phyloP scores from a whole-genome alignment of 805 yeast genomes.

The Wickerhamiella siamensis region DNA sequence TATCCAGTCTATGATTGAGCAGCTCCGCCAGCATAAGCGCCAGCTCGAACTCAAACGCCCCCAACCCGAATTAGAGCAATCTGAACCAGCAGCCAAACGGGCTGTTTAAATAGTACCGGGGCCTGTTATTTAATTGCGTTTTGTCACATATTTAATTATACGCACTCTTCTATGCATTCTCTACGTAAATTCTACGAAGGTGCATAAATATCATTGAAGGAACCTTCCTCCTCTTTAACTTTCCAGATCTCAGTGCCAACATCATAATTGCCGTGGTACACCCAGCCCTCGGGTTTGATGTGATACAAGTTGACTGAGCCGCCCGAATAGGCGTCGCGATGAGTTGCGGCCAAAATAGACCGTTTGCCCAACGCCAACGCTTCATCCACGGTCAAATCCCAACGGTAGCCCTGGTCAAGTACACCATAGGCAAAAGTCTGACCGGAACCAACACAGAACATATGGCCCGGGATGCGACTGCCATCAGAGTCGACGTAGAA shows the following conservation, averaged over 20 bases:
- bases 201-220: constrained; percentile 59
- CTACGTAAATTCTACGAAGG: not conserved
- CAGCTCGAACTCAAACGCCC: constrained; percentile 17
- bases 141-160: not conserved
- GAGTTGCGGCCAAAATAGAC: constrained; percentile 92
- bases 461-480: constrained; percentile 82
- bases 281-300: constrained; percentile 89
- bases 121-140: too few relatives aligned
- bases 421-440: constrained; percentile 99
- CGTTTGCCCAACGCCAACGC: constrained; percentile 90
- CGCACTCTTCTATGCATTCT: not conserved
- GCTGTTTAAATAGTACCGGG: not conserved
- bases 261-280: constrained; percentile 86
- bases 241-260: constrained; percentile 89
- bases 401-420: constrained; percentile 74
- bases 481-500: constrained; percentile 97
- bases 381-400: constrained; percentile 88
- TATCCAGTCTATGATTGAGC: constrained; percentile 24
- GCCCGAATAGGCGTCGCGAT: constrained; percentile 96
- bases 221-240: constrained; percentile 71
- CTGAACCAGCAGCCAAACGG: constrained; percentile 2
- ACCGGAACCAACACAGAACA: constrained; percentile 97
- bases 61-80: constrained; percentile 2
- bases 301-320: constrained; percentile 90
- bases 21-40: constrained; percentile 23